Conservation (phyloP, 2,329 filamentous ascomycete genomes). For the Colletotrichum karsti region DNA sequence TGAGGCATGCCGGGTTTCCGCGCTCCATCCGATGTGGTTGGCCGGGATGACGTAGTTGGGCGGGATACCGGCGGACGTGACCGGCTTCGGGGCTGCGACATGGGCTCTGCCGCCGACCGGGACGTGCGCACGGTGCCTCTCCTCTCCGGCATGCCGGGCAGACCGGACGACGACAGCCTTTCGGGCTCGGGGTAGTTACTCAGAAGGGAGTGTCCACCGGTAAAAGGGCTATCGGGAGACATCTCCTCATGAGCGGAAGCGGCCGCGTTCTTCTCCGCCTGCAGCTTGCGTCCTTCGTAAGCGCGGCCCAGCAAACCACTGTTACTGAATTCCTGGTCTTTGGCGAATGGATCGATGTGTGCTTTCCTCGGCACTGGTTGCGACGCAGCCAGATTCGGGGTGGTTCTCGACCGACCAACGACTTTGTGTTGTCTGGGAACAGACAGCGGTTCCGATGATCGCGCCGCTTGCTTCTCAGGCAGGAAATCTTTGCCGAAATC, state of each 20-base stretch:
- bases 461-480: conserved; percentile 31
- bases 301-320: conserved; percentile 59
- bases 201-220: conserved; percentile 52
- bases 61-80: conserved; percentile 29
- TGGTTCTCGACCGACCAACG: conserved; percentile 17
- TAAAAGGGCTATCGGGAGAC: conserved; percentile 25
- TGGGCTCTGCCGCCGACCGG: conserved; percentile 23
- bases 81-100: conserved; percentile 24
- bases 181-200: conserved; percentile 43
- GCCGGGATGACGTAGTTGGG: conserved; percentile 36
- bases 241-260: conserved; percentile 27
- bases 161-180: conserved; percentile 44
- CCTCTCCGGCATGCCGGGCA: conserved; percentile 44
- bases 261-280: conserved; percentile 35
- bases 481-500: conserved; percentile 57
- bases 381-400: conserved; percentile 7
- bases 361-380: not conserved
- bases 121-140: conserved; percentile 45
- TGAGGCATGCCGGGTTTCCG: conserved; percentile 51
- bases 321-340: conserved; percentile 55
- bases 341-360: conserved; percentile 30
- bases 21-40: conserved; percentile 29
- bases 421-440: conserved; percentile 10
- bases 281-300: conserved; percentile 57
- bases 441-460: not conserved